Conservation (phyloP, 305 asterid genomes). For the Fraxinus albicans region DNA sequence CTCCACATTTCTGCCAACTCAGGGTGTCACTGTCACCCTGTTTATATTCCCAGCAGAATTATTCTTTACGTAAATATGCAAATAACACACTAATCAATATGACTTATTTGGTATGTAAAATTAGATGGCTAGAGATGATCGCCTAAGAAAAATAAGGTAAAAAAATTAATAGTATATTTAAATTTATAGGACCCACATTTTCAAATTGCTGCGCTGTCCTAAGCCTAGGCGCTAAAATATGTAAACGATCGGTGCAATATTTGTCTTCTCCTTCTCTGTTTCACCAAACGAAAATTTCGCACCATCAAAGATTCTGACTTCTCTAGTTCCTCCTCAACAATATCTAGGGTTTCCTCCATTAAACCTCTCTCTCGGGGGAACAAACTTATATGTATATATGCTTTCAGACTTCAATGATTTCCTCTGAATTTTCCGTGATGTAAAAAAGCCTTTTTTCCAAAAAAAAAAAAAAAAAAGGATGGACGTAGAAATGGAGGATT, state of each 20-base stretch:
- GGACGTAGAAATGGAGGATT: constrained; percentile 54
- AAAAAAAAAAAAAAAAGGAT: constrained; percentile 1
- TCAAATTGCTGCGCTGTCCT: constrained; percentile 17
- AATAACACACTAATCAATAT: too few relatives aligned
- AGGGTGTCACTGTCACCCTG: too few relatives aligned
- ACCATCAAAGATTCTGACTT: constrained; percentile 16
- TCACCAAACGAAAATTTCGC: constrained; percentile 32
- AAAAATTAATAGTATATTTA: neutral
- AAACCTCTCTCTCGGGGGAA: neutral
- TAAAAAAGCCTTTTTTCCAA: neutral
- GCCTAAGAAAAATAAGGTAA: neutral
- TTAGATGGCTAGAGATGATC: neutral
- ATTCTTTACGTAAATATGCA: too few relatives aligned
- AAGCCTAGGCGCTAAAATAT: constrained; percentile 28
- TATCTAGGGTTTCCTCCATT: constrained; percentile 8
- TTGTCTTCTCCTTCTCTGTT: constrained; percentile 24
- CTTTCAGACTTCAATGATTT: constrained; percentile 22
- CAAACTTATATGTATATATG: neutral
- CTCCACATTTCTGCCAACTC: too few relatives aligned
- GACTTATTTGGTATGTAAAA: too few relatives aligned
- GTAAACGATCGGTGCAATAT: neutral
- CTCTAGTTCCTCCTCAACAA: constrained; percentile 26
- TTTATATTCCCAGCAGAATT: too few relatives aligned
- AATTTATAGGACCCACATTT: constrained; percentile 22
- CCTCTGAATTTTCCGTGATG: constrained; percentile 24